A percentile compares a stretch with the other conserved stretches of the same genome.
Conservation (phyloP, 148 eudicot species). For the Fagopyrum tataricum region DNA sequence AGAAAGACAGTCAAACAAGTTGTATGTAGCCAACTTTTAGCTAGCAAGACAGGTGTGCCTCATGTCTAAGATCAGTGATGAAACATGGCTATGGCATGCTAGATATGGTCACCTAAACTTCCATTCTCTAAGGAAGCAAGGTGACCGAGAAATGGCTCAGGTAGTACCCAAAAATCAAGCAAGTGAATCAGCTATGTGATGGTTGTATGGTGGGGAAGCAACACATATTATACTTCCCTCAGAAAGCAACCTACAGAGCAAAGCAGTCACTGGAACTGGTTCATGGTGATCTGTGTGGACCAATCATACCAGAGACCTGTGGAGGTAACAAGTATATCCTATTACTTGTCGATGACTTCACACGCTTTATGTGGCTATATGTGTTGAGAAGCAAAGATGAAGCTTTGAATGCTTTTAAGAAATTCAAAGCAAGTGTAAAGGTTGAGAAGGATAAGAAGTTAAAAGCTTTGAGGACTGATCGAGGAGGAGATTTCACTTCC, state of each 20-base stretch:
- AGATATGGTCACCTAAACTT: no score
- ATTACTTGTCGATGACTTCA: slow-evolving; percentile 14
- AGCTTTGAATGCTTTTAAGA: background rate
- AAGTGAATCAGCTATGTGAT: slow-evolving; percentile 10
- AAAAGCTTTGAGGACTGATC: background rate
- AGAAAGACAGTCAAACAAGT: background rate
- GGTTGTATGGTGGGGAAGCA: slow-evolving; percentile 16
- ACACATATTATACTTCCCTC: slow-evolving; percentile 2
- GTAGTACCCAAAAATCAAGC: slow-evolving; percentile 16
- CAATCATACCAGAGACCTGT: slow-evolving; percentile 5
- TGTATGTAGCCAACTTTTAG: background rate
- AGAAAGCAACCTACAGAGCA: background rate
- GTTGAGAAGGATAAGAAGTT: background rate
- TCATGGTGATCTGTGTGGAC: slow-evolving; percentile 21
- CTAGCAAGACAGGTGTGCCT: no score
- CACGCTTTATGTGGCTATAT: slow-evolving; percentile 7
- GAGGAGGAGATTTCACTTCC: slow-evolving; percentile 10
- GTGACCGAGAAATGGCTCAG: no score
- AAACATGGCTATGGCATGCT: no score
- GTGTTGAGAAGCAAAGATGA: background rate
- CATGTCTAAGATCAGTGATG: no score
- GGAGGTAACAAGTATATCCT: slow-evolving; percentile 14
- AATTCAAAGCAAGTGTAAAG: background rate
- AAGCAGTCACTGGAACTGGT: slow-evolving; percentile 9
- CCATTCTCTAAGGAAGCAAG: no score